These are phyloP conservation scores for Raddia guianensis DNA, from an alignment of 176 grass and related monocot species.

Conservation along the genomic window DNA sequence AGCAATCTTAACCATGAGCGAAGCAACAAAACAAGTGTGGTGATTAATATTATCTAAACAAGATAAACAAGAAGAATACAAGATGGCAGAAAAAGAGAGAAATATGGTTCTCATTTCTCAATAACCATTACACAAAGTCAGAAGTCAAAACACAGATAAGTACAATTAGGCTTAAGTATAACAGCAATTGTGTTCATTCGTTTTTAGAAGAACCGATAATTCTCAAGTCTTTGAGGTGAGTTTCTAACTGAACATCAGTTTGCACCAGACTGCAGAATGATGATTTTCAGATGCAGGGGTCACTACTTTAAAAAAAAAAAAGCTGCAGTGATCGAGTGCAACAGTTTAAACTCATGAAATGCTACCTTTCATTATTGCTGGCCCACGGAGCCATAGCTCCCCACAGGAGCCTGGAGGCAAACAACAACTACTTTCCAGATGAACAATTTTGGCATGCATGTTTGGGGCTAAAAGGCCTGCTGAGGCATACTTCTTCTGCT, in stretches of 20 bases:
- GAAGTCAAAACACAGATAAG: not conserved
- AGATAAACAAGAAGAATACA: constrained; percentile 15
- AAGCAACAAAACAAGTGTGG: not conserved
- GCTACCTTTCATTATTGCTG: constrained; percentile 89
- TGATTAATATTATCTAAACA: not conserved
- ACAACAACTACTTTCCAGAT: constrained; percentile 56
- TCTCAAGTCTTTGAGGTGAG: not conserved
- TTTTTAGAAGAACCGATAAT: not conserved
- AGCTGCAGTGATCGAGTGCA: not conserved
- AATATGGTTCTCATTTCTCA: constrained; percentile 9
- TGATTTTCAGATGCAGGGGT: not conserved
- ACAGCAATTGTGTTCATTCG: not conserved
- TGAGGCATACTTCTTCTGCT: constrained; percentile 64
- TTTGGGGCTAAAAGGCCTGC: constrained; percentile 93
- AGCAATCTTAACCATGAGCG: not conserved
- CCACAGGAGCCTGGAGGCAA: constrained; percentile 74
- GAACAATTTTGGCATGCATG: constrained; percentile 74
- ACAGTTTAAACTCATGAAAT: constrained; percentile 3
- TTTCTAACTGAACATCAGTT: not conserved
- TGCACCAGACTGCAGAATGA: not conserved
- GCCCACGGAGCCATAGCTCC: constrained; percentile 76
- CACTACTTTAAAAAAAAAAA: too few species aligned
- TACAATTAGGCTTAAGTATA: not conserved
- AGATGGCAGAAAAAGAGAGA: not conserved
- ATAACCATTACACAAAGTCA: not conserved